Evolutionary conservation across 1,139 yeast genomes (phyloP).

Genomic region (Taphrina populina): DNA sequence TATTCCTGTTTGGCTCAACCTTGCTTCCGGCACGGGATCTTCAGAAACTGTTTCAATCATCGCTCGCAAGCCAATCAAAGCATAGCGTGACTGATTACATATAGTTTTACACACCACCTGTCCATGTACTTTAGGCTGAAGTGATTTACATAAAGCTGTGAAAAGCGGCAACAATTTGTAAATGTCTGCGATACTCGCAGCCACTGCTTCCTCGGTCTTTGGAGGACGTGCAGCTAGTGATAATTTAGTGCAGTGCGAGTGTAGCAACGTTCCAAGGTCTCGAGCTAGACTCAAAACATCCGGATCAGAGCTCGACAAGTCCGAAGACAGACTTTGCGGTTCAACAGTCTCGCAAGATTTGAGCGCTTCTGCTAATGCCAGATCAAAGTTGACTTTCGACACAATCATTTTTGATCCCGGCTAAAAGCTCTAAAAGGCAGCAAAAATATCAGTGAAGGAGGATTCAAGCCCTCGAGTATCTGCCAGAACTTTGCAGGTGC

Average conservation of each 20-base stretch:
- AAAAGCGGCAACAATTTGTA: conserved; percentile 16
- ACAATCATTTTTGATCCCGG: too few relatives aligned
- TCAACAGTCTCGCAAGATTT: too few relatives aligned
- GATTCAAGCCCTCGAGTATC: too few relatives aligned
- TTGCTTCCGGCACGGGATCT: conserved; percentile 4
- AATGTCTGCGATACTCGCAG: conserved; percentile 13
- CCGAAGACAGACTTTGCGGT: too few relatives aligned
- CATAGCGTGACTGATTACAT: conserved; percentile 12
- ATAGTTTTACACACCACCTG: conserved; percentile 18
- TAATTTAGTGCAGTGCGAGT: conserved; percentile 28
- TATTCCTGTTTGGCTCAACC: conserved; percentile 18
- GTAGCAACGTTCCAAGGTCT: conserved; percentile 16
- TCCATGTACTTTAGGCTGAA: background rate
- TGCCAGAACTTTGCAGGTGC: too few relatives aligned
- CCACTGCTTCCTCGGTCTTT: conserved; percentile 10
- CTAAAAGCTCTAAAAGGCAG: too few relatives aligned
- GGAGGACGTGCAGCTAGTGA: conserved; percentile 30
- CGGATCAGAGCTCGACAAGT: too few relatives aligned
- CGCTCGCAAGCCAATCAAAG: conserved; percentile 14
- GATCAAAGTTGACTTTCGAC: too few relatives aligned
- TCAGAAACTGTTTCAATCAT: conserved; percentile 17
- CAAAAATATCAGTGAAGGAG: too few relatives aligned
- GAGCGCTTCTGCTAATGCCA: background rate
- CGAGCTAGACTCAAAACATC: background rate
- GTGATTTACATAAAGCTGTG: conserved; percentile 5